Conservation (phyloP, 2,329 filamentous ascomycete species). For the Aspergillus tanneri region DNA sequence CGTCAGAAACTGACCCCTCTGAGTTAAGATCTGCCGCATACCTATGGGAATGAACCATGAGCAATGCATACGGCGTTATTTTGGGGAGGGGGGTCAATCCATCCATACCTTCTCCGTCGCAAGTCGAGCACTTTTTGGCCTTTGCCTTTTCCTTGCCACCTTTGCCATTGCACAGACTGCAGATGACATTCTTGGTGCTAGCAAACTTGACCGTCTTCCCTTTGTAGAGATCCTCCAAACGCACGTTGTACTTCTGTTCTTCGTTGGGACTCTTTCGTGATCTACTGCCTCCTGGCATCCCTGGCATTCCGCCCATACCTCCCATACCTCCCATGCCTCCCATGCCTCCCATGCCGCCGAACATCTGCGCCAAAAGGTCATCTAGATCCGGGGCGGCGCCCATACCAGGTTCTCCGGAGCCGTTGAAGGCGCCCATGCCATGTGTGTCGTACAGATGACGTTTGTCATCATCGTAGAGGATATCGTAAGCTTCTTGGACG, state of each 20-base stretch:
- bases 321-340: conserved; percentile 54
- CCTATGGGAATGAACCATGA: too few relatives aligned
- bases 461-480: conserved; percentile 93
- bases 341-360: conserved; percentile 55
- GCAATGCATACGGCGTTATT: too few relatives aligned
- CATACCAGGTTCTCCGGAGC: conserved; percentile 64
- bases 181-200: conserved; percentile 90
- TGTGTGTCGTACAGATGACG: conserved; percentile 87
- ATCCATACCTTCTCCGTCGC: conserved; percentile 72
- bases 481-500: conserved; percentile 93
- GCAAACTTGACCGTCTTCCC: conserved; percentile 97
- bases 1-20: conserved; percentile 82
- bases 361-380: conserved; percentile 92
- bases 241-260: conserved; percentile 87
- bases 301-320: conserved; percentile 44
- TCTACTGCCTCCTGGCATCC: conserved; percentile 41
- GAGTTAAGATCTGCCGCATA: conserved; percentile 71
- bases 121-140: conserved; percentile 76
- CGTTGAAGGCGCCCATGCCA: conserved; percentile 94
- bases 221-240: conserved; percentile 93
- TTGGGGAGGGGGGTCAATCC: too few relatives aligned
- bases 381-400: conserved; percentile 72
- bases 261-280: conserved; percentile 73
- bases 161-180: conserved; percentile 78
- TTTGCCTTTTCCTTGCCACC: conserved; percentile 93